These are phyloP conservation scores for Paecilomyces fulvus DNA, from an alignment of 2,329 filamentous ascomycete genomes.

Conservation along the genomic window DNA sequence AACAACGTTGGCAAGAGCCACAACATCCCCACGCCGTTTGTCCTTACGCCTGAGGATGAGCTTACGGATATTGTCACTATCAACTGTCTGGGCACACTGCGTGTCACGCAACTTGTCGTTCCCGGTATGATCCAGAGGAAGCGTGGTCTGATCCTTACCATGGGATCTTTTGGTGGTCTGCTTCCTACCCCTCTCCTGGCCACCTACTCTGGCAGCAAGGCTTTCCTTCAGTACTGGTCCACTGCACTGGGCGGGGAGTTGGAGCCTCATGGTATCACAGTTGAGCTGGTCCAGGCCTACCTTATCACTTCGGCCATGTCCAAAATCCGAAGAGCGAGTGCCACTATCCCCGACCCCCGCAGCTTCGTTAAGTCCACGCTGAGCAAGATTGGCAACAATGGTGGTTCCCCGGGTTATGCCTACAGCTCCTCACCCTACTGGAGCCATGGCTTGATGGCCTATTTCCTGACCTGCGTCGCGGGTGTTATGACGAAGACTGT, in stretches of 20 bases:
- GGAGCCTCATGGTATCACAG: conserved; percentile 68
- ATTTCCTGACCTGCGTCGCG: conserved; percentile 57
- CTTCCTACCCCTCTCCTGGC: conserved; percentile 86
- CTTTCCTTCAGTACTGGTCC: conserved; percentile 96
- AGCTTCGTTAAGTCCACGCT: conserved; percentile 73
- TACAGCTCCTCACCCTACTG: conserved; percentile 89
- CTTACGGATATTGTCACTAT: conserved; percentile 86
- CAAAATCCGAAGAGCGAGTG: conserved; percentile 74
- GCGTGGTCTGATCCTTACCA: conserved; percentile 83
- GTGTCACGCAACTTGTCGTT: conserved; percentile 75
- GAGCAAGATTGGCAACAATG: conserved; percentile 68
- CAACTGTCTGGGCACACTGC: conserved; percentile 86
- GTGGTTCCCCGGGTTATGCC: conserved; percentile 68
- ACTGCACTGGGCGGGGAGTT: conserved; percentile 77
- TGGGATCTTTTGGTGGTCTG: conserved; percentile 94
- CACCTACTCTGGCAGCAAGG: conserved; percentile 96
- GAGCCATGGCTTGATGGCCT: conserved; percentile 84
- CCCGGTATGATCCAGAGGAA: conserved; percentile 78
- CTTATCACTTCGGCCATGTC: conserved; percentile 95
- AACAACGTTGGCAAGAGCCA: conserved; percentile 98
- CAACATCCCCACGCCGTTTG: conserved; percentile 82
- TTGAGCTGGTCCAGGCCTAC: conserved; percentile 87
- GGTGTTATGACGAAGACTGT: conserved; percentile 51
- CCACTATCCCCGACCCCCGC: conserved; percentile 71
- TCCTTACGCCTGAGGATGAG: conserved; percentile 68